Conservation (phyloP, 2,329 filamentous ascomycete genomes). For the Davidsoniella australis region DNA sequence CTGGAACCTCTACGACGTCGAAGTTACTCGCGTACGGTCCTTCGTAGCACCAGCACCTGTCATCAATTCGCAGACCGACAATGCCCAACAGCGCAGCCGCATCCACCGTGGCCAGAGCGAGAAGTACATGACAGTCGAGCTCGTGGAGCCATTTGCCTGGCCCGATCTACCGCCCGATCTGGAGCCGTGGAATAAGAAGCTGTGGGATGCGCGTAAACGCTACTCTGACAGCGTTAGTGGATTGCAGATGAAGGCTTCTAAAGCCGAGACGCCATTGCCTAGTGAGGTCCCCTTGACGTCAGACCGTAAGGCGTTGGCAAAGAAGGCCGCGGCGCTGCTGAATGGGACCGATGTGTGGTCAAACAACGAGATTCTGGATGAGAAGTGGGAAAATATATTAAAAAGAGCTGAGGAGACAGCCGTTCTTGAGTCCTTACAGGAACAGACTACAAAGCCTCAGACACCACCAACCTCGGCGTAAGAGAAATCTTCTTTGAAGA, state of each 20-base stretch:
- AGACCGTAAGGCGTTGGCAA: constrained; percentile 31
- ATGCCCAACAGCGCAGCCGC: constrained; percentile 26
- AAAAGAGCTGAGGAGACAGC: constrained; percentile 14
- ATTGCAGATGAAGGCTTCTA: constrained; percentile 14
- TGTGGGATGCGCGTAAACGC: constrained; percentile 35
- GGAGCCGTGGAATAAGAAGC: constrained; percentile 45
- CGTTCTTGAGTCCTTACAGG: constrained; percentile 16
- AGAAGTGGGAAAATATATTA: constrained; percentile 26
- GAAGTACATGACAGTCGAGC: constrained; percentile 92
- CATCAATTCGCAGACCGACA: constrained; percentile 23
- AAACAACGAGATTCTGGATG: constrained; percentile 28
- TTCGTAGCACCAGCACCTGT: constrained; percentile 29
- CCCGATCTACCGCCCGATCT: constrained; percentile 50
- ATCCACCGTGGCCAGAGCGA: constrained; percentile 48
- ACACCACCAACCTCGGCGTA: constrained; percentile 1
- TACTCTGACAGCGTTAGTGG: constrained; percentile 23
- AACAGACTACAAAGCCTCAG: constrained; percentile 5
- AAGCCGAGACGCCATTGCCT: constrained; percentile 4
- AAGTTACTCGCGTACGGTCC: constrained; percentile 56
- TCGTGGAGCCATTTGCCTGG: constrained; percentile 78
- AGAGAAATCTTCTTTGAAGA: constrained; percentile 4
- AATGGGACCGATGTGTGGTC: constrained; percentile 44
- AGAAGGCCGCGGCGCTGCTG: constrained; percentile 46
- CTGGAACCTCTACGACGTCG: constrained; percentile 66
- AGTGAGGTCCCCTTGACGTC: constrained; percentile 20